Evolutionary conservation across 768 basidiomycete genomes (phyloP), one percentile per base, ranked within the genome.

Genomic region (Rhizopogon rudus): DNA sequence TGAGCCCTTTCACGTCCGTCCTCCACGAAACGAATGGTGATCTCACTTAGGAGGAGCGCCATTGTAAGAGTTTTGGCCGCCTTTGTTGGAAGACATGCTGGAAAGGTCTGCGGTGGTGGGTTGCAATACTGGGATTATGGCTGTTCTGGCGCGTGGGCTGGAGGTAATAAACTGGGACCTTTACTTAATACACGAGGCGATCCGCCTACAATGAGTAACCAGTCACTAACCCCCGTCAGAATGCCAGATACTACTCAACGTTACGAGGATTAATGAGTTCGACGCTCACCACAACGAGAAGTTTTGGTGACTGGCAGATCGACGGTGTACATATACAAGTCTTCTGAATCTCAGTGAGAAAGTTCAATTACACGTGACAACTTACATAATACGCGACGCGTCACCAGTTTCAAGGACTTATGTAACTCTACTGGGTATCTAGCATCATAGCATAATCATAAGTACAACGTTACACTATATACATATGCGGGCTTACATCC

Each of bases 1-100:
- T 31, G 22, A 46, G 35, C 20, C 37, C 31, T 50, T 60, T 55
- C 63, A 42, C 31, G 33, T 52, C 56, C 42, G 33, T 46, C 7
- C 45, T 29, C 42, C 17, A 40, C 20, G n/a, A 52, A 29, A 45
- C 28, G 13, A 25, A 29, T 41, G 22, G 46, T 22, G 48, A 40
- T 44, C 70, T 71, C 57, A 70, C 68, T 70, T 70, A 45, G 68
- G 68, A 13, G 68, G 68, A 33, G 68, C 68, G 25, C 68, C 68
- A 5, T 70, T 70, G 54, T 59, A 70, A 9, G 70, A 53, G 49
- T 52, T 68, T 16, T 64, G 66, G 28, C n/a, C 33, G 35, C 69
- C 65, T 60, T 71, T 70, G 60, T 51, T 68, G 14, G 69, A 70
- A n/a, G 68, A 71, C 68, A 71, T 70, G 10, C 3, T 52, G 37